Conservation (phyloP, 2,329 filamentous ascomycete species). For the Pseudofabraea citricarpa region DNA sequence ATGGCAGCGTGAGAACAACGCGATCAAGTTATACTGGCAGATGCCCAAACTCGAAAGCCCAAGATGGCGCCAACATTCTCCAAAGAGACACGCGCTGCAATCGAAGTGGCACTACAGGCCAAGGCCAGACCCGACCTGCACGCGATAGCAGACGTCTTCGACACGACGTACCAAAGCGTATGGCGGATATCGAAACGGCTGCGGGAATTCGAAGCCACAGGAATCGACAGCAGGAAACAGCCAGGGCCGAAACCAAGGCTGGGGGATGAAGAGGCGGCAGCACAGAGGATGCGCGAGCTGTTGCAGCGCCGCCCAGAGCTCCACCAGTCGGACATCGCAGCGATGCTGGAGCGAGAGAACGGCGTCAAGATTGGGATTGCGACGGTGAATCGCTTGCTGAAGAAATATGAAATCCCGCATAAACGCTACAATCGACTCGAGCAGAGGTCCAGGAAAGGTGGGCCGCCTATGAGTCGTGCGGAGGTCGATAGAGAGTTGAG, state of each 20-base stretch:
- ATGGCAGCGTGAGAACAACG: too few species aligned
- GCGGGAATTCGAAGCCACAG: slow-evolving; percentile 5
- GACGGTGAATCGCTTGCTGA: slow-evolving; percentile 11
- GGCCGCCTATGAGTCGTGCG: slow-evolving; percentile 4
- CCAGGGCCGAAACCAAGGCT: slow-evolving; percentile 9
- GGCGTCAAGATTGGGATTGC: slow-evolving; percentile 4
- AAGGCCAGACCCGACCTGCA: slow-evolving; percentile 5
- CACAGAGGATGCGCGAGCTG: slow-evolving; percentile 4
- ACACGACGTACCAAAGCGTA: slow-evolving; percentile 11
- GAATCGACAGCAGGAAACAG: slow-evolving; percentile 13
- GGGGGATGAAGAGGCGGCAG: slow-evolving; percentile 4
- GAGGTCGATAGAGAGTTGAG: neutral
- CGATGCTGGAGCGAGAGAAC: slow-evolving; percentile 2
- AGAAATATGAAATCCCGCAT: slow-evolving; percentile 11
- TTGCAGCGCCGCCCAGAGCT: slow-evolving; percentile 8
- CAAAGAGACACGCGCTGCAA: slow-evolving; percentile 6
- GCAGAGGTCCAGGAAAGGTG: slow-evolving; percentile 5
- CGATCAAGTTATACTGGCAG: neutral
- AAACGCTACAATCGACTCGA: slow-evolving; percentile 9
- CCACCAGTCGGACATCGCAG: slow-evolving; percentile 7
- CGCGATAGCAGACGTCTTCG: slow-evolving; percentile 11
- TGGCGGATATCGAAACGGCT: slow-evolving; percentile 10
- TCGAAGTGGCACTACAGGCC: slow-evolving; percentile 9
- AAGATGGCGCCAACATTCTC: slow-evolving; percentile 6
- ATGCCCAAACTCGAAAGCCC: neutral